Percentiles rank a stretch among this genome's conserved stretches.
Conservation (phyloP, 2,329 filamentous ascomycete genomes). For the Helminthosporium solani region DNA sequence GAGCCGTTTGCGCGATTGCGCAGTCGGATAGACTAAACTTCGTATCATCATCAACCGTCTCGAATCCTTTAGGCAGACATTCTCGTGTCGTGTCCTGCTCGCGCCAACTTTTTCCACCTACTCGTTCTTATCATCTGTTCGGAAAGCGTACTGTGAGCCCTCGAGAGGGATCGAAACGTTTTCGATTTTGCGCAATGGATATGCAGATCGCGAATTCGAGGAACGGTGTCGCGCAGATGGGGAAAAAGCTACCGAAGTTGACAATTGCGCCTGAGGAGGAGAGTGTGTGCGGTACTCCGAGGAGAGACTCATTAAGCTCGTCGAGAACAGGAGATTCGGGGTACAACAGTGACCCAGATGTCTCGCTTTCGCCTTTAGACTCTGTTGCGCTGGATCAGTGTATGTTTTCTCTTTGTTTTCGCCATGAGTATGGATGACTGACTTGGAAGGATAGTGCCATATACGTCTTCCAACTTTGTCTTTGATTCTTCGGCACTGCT, state of each 20-base stretch:
- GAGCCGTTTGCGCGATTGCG: slow-evolving; percentile 8
- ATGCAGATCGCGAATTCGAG: background rate
- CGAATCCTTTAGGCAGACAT: background rate
- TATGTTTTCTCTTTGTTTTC: slow-evolving; percentile 4
- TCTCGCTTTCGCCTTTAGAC: slow-evolving; percentile 28
- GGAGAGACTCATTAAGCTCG: slow-evolving; percentile 30
- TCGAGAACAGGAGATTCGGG: slow-evolving; percentile 33
- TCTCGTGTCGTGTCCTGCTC: background rate
- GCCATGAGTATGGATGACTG: background rate
- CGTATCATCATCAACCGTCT: no score
- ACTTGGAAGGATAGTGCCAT: background rate
- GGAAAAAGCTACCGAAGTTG: slow-evolving; percentile 19
- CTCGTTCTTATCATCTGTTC: background rate
- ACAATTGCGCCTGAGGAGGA: slow-evolving; percentile 19
- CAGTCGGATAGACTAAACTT: background rate
- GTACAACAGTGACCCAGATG: slow-evolving; percentile 31
- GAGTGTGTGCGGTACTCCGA: background rate
- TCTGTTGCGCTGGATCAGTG: slow-evolving; percentile 16
- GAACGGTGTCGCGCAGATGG: slow-evolving; percentile 4
- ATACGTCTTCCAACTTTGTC: slow-evolving; percentile 5
- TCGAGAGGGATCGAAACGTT: background rate
- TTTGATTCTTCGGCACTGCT: slow-evolving; percentile 8
- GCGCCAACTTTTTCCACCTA: background rate
- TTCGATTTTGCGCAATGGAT: slow-evolving; percentile 10
- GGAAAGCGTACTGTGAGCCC: background rate